These are phyloP conservation scores for Nannochloris sp. DNA, from an alignment of 139 green algal genomes.

Conservation along the genomic window DNA sequence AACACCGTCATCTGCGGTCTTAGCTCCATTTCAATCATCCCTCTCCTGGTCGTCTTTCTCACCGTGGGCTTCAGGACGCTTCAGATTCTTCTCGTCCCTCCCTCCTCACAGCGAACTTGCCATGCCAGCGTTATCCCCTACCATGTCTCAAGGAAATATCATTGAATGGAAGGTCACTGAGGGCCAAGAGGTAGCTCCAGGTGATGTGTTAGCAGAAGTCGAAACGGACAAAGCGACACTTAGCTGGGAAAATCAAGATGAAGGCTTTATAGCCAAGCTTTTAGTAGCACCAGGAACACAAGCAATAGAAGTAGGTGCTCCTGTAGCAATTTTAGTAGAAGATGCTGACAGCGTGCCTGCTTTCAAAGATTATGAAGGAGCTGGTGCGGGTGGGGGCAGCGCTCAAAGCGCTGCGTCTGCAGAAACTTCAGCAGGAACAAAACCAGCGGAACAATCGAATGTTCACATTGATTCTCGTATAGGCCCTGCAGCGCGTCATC, in stretches of 20 bases:
- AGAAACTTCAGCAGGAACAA: background rate
- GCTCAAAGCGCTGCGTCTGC: background rate
- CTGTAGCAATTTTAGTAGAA: slow-evolving; percentile 82
- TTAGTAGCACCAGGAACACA: slow-evolving; percentile 60
- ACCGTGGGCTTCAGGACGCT: no score
- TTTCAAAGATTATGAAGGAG: slow-evolving; percentile 52
- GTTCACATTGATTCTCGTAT: slow-evolving; percentile 31
- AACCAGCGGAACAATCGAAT: background rate
- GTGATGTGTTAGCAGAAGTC: slow-evolving; percentile 80
- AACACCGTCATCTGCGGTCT: no score
- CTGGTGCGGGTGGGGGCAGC: background rate
- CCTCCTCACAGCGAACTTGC: slow-evolving; percentile 23
- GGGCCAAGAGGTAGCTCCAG: slow-evolving; percentile 60
- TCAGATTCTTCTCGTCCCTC: background rate
- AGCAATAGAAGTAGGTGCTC: slow-evolving; percentile 51
- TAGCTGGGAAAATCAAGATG: slow-evolving; percentile 64
- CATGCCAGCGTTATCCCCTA: slow-evolving; percentile 88
- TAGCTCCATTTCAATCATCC: no score
- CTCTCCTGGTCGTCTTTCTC: no score
- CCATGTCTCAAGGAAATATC: slow-evolving; percentile 74
- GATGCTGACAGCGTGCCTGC: slow-evolving; percentile 52
- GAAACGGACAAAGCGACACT: slow-evolving; percentile 91
- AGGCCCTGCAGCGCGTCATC: slow-evolving; percentile 58
- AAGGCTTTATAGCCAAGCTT: slow-evolving; percentile 72
- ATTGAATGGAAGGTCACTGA: slow-evolving; percentile 49